A percentile compares a stretch with the other conserved stretches of the same genome.
These are phyloP conservation scores for Sporothrix inflata DNA, from an alignment of 2,329 filamentous ascomycete species.

Conservation along the genomic window DNA sequence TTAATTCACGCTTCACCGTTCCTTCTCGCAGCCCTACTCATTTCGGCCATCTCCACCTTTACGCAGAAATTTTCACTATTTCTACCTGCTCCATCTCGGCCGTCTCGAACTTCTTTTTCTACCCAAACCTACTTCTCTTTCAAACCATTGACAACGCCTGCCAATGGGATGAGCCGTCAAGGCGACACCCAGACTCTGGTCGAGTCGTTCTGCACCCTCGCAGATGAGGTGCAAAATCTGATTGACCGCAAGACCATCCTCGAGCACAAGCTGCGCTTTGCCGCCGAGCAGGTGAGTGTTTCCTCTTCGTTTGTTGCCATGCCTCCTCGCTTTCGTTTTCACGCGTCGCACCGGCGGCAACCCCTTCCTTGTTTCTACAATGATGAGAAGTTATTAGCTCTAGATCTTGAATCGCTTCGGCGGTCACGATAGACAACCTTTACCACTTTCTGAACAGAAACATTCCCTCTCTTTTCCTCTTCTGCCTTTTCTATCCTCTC, in stretches of 20 bases:
- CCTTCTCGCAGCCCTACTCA: neutral
- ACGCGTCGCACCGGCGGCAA: neutral
- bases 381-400: conserved; percentile 68
- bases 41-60: conserved; percentile 14
- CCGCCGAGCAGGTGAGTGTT: conserved; percentile 64
- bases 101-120: neutral
- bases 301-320: conserved; percentile 19
- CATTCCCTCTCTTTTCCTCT: conserved; percentile 31
- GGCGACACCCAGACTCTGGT: conserved; percentile 60
- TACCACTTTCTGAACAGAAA: conserved; percentile 48
- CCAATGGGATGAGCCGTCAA: conserved; percentile 48
- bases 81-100: conserved; percentile 26
- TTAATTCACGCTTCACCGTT: neutral
- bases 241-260: conserved; percentile 66
- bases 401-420: conserved; percentile 76
- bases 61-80: conserved; percentile 15
- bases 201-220: conserved; percentile 66
- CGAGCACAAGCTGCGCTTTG: conserved; percentile 68
- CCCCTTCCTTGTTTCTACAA: conserved; percentile 36
- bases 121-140: neutral
- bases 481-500: conserved; percentile 33
- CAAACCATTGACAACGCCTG: neutral
- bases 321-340: neutral
- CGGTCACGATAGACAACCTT: conserved; percentile 65
- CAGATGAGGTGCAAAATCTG: conserved; percentile 66